phyloP scores from a whole-genome alignment of 345 rosid species.

The Dimocarpus longan region DNA sequence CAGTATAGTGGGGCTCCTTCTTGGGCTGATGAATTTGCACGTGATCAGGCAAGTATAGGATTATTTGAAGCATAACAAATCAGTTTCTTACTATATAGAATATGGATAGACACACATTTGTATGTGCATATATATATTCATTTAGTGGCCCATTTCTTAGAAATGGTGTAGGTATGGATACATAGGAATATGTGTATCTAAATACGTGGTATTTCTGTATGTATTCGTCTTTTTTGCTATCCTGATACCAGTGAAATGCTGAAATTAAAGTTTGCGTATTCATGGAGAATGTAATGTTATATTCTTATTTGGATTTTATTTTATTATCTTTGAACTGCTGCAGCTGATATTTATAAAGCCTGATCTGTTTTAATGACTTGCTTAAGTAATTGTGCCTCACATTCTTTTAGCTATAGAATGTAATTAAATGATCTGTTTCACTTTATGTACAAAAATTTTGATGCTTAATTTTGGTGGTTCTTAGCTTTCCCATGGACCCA shows the following conservation, averaged over 20 bases:
- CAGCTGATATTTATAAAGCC: not conserved
- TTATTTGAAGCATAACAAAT: constrained; percentile 19
- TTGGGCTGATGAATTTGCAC: constrained; percentile 93
- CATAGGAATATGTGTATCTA: too few species aligned
- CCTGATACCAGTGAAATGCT: not conserved
- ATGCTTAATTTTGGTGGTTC: constrained; percentile 29
- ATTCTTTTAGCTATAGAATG: not conserved
- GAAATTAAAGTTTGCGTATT: constrained; percentile 5
- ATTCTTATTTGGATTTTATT: not conserved
- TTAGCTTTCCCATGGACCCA: constrained; percentile 60
- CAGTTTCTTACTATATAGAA: not conserved
- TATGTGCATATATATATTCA: not conserved
- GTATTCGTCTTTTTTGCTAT: not conserved
- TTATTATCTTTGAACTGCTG: not conserved
- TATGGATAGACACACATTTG: not conserved
- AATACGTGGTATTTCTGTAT: not conserved
- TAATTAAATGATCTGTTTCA: constrained; percentile 20
- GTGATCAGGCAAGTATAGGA: constrained; percentile 44
- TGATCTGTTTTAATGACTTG: not conserved
- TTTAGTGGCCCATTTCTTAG: not conserved
- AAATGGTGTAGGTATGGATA: not conserved
- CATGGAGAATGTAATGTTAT: not conserved
- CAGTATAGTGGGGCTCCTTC: constrained; percentile 61
- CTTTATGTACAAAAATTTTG: constrained; percentile 5
- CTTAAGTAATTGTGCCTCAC: not conserved